phyloP scores from a whole-genome alignment of 768 basidiomycete genomes.

The Lactifluus echinatus region DNA sequence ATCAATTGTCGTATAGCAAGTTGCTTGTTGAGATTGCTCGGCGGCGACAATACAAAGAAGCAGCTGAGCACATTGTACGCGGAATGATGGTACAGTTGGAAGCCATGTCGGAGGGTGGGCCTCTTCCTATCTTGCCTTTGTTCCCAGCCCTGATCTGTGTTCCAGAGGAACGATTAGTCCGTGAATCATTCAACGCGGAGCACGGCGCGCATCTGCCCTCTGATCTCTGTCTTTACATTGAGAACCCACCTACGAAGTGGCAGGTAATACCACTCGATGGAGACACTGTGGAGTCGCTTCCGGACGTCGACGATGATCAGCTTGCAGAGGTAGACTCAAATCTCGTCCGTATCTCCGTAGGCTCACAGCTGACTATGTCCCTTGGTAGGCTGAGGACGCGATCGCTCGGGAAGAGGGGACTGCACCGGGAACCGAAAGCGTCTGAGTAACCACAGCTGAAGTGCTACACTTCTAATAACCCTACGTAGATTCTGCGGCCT shows the following conservation, averaged over 20 bases:
- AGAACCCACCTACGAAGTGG: conserved; percentile 67
- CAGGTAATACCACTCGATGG: conserved; percentile 52
- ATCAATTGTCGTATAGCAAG: conserved; percentile 65
- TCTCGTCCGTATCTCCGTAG: background rate
- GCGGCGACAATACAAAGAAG: conserved; percentile 57
- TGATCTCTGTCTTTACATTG: conserved; percentile 72
- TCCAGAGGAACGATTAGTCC: conserved; percentile 57
- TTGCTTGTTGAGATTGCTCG: conserved; percentile 67
- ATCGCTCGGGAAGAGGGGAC: conserved; percentile 20
- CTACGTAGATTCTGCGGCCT: no score
- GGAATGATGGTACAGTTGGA: conserved; percentile 59
- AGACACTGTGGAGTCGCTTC: conserved; percentile 48
- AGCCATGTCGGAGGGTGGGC: conserved; percentile 55
- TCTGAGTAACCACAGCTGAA: no score
- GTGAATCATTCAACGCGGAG: conserved; percentile 62
- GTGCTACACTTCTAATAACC: background rate
- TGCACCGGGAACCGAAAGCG: conserved; percentile 13
- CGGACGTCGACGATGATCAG: conserved; percentile 52
- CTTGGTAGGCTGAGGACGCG: conserved; percentile 27
- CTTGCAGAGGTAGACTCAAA: conserved; percentile 39
- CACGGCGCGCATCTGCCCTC: conserved; percentile 68
- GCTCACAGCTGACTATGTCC: background rate
- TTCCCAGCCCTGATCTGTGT: background rate
- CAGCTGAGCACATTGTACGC: conserved; percentile 52
- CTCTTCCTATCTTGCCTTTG: background rate